A percentile compares a stretch with the other conserved stretches of the same genome.
Conservation (phyloP, 768 basidiomycete species). For the Boletus reticuloceps region DNA sequence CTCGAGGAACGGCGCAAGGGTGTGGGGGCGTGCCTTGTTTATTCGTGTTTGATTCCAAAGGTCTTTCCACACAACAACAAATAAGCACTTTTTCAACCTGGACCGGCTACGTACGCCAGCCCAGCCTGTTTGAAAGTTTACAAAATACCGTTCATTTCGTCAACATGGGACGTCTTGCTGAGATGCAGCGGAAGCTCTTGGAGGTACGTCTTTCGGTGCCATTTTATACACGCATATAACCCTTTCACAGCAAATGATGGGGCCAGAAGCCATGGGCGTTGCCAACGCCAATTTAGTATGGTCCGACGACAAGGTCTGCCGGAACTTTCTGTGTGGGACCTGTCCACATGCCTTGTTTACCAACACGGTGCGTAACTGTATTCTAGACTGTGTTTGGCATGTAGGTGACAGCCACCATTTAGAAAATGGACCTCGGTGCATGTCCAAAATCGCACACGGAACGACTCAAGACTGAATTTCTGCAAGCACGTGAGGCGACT, state of each 20-base stretch:
- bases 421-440: slow-evolving; percentile 99
- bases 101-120: slow-evolving; percentile 1
- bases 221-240: slow-evolving; percentile 6
- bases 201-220: slow-evolving; percentile 46
- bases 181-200: slow-evolving; percentile 95
- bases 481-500: slow-evolving; percentile 71
- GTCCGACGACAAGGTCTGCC: slow-evolving; percentile 97
- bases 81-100: slow-evolving; percentile 19
- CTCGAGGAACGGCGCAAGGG: not conserved
- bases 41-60: slow-evolving; percentile 23
- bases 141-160: slow-evolving; percentile 6
- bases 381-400: not conserved
- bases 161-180: slow-evolving; percentile 90
- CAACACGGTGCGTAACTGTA: slow-evolving; percentile 74
- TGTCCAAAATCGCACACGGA: slow-evolving; percentile 97
- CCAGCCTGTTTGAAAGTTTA: not conserved
- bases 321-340: slow-evolving; percentile 97
- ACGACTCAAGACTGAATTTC: slow-evolving; percentile 86
- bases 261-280: slow-evolving; percentile 98
- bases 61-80: slow-evolving; percentile 28
- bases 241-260: slow-evolving; percentile 93
- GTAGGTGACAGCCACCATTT: not conserved
- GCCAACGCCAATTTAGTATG: slow-evolving; percentile 89
- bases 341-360: slow-evolving; percentile 98
- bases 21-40: slow-evolving; percentile 21